Conservation (phyloP, 257 asterid genomes). For the Gynochthodes officinalis region DNA sequence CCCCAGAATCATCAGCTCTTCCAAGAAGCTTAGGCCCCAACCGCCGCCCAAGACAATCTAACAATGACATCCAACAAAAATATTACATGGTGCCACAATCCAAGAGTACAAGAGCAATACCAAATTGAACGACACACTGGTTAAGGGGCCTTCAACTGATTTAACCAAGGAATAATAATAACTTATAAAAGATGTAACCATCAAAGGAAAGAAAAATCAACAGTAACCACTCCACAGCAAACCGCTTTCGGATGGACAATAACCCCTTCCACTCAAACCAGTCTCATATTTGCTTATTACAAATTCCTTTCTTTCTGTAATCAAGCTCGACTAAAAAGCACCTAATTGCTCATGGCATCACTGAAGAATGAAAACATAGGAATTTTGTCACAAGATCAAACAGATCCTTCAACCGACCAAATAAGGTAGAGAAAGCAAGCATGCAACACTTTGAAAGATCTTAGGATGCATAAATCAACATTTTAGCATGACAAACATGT, state of each 20-base stretch:
- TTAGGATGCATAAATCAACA: neutral
- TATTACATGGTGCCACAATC: neutral
- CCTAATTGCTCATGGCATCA: neutral
- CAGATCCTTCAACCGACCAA: neutral
- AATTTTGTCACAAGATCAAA: neutral
- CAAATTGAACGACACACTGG: neutral
- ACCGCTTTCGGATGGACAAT: neutral
- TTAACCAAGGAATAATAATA: neutral
- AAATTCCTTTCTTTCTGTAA: neutral
- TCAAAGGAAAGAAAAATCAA: neutral
- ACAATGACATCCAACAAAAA: constrained; percentile 4
- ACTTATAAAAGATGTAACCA: too few relatives aligned
- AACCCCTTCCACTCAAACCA: neutral
- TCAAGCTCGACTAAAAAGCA: neutral
- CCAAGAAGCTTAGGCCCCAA: constrained; percentile 95
- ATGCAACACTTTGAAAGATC: neutral
- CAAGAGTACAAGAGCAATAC: neutral
- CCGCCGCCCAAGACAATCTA: constrained; percentile 97
- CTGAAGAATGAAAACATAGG: neutral
- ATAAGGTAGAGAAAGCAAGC: neutral
- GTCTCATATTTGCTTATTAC: neutral
- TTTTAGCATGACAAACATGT: neutral
- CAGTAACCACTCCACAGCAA: neutral
- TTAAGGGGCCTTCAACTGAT: neutral
- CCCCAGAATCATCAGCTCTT: constrained; percentile 91